phyloP scores from a whole-genome alignment of 441 rosid species.

The Croton laevigatus region DNA sequence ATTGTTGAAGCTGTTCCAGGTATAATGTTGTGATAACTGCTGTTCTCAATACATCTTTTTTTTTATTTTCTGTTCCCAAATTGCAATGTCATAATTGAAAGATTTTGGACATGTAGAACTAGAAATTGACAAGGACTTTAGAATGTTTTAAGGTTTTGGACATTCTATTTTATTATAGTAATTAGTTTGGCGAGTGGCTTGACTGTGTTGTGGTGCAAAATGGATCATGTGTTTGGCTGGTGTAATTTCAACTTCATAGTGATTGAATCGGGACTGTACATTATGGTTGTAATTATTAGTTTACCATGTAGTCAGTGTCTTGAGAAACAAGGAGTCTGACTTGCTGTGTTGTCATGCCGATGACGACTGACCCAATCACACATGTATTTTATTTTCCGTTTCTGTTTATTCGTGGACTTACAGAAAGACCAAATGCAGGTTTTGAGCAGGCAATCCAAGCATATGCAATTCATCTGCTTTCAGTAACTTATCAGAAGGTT shows the following conservation, averaged over 20 bases:
- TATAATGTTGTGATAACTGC: constrained; percentile 22
- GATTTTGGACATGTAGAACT: neutral
- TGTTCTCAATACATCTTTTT: neutral
- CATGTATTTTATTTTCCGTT: neutral
- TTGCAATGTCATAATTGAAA: neutral
- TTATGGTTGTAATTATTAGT: neutral
- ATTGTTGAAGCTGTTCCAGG: constrained; percentile 96
- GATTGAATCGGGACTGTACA: neutral
- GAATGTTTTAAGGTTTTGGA: neutral
- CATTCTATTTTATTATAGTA: neutral
- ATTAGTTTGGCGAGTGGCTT: neutral
- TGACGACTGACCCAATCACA: neutral
- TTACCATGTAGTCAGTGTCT: neutral
- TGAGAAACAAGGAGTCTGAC: neutral
- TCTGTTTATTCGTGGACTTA: constrained; percentile 16
- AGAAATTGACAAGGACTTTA: neutral
- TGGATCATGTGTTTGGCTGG: neutral
- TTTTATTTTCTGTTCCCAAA: neutral
- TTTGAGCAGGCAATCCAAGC: constrained; percentile 92
- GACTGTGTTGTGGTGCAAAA: neutral
- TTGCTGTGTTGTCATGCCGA: neutral
- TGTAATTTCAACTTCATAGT: neutral
- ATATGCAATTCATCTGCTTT: constrained; percentile 81
- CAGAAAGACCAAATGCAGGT: constrained; percentile 47
- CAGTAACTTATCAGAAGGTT: constrained; percentile 88